phyloP scores from a whole-genome alignment of 768 basidiomycete species.

The Candolleomyces eurysporus region DNA sequence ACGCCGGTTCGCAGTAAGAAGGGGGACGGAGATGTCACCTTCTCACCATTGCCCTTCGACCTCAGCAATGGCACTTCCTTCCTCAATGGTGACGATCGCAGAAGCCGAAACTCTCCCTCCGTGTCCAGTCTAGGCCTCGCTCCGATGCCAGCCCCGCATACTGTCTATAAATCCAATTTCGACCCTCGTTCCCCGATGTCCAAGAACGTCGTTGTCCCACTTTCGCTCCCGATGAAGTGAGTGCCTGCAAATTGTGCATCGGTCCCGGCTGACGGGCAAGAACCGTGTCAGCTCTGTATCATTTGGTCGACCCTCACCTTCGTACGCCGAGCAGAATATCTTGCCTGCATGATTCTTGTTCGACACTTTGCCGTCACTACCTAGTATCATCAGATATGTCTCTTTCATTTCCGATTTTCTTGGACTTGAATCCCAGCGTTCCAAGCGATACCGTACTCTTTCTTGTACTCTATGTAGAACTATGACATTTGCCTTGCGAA shows the following conservation, averaged over 20 bases:
- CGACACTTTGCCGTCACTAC: neutral
- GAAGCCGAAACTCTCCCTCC: neutral
- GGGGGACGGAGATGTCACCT: no score
- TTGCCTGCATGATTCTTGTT: neutral
- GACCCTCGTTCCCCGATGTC: slow-evolving; percentile 3
- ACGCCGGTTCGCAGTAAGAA: no score
- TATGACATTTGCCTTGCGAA: no score
- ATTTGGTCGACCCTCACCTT: slow-evolving; percentile 9
- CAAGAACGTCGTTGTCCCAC: neutral
- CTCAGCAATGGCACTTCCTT: neutral
- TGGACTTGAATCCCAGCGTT: no score
- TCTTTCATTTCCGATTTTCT: no score
- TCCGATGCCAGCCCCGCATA: neutral
- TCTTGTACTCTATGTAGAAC: no score
- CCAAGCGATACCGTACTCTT: no score
- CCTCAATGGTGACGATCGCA: neutral
- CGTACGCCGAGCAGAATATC: neutral
- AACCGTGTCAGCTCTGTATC: neutral
- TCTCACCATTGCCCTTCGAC: neutral
- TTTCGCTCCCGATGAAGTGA: neutral
- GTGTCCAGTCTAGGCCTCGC: neutral
- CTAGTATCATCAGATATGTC: no score
- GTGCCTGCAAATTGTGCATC: neutral
- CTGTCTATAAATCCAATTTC: neutral
- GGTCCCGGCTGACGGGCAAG: neutral